Evolutionary conservation across 306 rosid species (phyloP).

Genomic region (Delonix regia): DNA sequence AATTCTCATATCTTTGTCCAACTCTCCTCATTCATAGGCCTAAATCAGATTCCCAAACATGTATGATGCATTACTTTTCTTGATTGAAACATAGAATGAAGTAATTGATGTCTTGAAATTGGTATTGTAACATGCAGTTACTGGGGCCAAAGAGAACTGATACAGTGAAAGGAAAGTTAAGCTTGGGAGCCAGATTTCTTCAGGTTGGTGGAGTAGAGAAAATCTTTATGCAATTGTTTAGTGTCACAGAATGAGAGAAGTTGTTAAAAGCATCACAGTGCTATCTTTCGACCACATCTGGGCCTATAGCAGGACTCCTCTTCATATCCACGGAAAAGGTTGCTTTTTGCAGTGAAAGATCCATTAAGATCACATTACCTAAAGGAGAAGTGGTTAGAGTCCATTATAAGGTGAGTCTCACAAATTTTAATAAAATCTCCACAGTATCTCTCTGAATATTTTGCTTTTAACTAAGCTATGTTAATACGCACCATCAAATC

Average conservation of each 20-base stretch:
- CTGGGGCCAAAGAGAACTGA: slow-evolving; percentile 33
- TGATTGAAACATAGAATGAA: slow-evolving; percentile 27
- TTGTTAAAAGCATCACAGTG: slow-evolving; percentile 51
- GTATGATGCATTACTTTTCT: too few relatives aligned
- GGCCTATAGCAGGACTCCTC: slow-evolving; percentile 68
- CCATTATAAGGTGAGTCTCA: too few relatives aligned
- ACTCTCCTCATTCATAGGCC: background rate
- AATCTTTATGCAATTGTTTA: slow-evolving; percentile 47
- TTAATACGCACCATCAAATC: background rate
- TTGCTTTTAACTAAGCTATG: background rate
- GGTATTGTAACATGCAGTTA: slow-evolving; percentile 40
- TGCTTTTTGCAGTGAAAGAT: slow-evolving; percentile 68
- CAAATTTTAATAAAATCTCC: too few relatives aligned
- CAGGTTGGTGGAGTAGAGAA: slow-evolving; percentile 54
- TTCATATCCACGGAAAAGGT: slow-evolving; percentile 58
- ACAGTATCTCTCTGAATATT: too few relatives aligned
- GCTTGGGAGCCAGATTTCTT: slow-evolving; percentile 54
- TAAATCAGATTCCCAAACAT: background rate
- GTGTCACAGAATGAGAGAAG: slow-evolving; percentile 48
- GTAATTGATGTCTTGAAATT: background rate
- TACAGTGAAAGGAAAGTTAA: slow-evolving; percentile 58
- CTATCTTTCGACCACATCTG: slow-evolving; percentile 60
- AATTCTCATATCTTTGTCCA: background rate
- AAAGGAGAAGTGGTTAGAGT: slow-evolving; percentile 41
- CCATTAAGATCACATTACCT: slow-evolving; percentile 45